These are phyloP conservation scores for Eragrostis curvula DNA, from an alignment of 176 grass and related monocot species.

Conservation along the genomic window DNA sequence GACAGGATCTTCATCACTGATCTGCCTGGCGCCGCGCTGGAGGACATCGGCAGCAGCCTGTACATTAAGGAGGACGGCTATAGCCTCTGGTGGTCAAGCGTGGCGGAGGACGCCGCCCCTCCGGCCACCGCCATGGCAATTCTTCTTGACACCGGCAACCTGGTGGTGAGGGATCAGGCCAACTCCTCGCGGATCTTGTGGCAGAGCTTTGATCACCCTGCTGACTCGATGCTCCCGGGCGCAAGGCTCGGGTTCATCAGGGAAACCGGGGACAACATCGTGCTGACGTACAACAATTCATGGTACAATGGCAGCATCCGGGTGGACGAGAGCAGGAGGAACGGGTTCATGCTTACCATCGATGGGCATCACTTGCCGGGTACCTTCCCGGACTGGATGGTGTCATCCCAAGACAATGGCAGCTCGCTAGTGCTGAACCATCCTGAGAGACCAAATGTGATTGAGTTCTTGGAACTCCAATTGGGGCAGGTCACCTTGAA, in stretches of 20 bases:
- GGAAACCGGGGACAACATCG: conserved; percentile 49
- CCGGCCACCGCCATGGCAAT: neutral
- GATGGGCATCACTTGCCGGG: conserved; percentile 4
- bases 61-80: conserved; percentile 1
- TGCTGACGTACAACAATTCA: neutral
- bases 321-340: conserved; percentile 32
- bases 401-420: conserved; percentile 25
- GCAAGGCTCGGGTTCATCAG: conserved; percentile 46
- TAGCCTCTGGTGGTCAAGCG: conserved; percentile 11
- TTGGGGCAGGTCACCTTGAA: conserved; percentile 45
- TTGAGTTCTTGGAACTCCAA: conserved; percentile 45
- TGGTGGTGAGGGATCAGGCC: conserved; percentile 27
- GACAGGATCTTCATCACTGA: conserved; percentile 22
- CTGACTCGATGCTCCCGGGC: conserved; percentile 55
- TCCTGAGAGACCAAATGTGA: neutral
- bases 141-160: conserved; percentile 24
- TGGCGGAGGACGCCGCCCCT: neutral
- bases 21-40: neutral
- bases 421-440: conserved; percentile 36
- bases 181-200: conserved; percentile 38
- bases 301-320: conserved; percentile 45
- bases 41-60: neutral
- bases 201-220: conserved; percentile 61
- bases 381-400: conserved; percentile 58
- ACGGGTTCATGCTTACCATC: conserved; percentile 50